A percentile compares a stretch with the other conserved stretches of the same genome.
phyloP scores from a whole-genome alignment of 2,329 filamentous ascomycete species.

The Elsinoe necatrix region DNA sequence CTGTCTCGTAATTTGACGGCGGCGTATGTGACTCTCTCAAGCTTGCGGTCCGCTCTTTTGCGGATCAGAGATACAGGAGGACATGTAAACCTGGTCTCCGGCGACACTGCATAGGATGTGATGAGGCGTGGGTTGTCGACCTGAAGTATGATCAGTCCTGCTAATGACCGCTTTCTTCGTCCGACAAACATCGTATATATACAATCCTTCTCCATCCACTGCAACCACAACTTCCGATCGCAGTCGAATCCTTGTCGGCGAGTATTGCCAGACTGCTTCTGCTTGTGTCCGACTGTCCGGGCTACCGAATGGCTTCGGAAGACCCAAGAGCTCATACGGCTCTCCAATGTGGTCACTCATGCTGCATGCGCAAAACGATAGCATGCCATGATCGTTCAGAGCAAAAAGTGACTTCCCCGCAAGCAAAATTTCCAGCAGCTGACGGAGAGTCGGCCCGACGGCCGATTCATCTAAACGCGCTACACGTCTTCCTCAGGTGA shows the following conservation, averaged over 20 bases:
- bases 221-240: conserved; percentile 53
- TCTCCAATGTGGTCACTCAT: conserved; percentile 24
- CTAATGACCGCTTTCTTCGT: not conserved
- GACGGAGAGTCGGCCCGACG: conserved; percentile 8
- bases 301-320: conserved; percentile 36
- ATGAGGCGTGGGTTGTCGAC: conserved; percentile 52
- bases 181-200: conserved; percentile 51
- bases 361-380: not conserved
- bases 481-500: conserved; percentile 1
- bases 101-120: conserved; percentile 54
- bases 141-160: conserved; percentile 30
- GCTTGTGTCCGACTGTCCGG: conserved; percentile 34
- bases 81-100: conserved; percentile 49
- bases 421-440: not conserved
- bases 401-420: conserved; percentile 2
- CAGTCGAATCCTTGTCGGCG: conserved; percentile 51
- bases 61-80: conserved; percentile 51
- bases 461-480: not conserved
- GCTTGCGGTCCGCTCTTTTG: conserved; percentile 37
- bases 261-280: conserved; percentile 45
- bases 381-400: not conserved
- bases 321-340: conserved; percentile 35
- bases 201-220: conserved; percentile 53
- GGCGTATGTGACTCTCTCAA: conserved; percentile 50
- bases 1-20: conserved; percentile 21